A percentile compares a stretch with the other conserved stretches of the same genome.
Conservation (phyloP, 805 yeast genomes). For the Candida fluviatilis region DNA sequence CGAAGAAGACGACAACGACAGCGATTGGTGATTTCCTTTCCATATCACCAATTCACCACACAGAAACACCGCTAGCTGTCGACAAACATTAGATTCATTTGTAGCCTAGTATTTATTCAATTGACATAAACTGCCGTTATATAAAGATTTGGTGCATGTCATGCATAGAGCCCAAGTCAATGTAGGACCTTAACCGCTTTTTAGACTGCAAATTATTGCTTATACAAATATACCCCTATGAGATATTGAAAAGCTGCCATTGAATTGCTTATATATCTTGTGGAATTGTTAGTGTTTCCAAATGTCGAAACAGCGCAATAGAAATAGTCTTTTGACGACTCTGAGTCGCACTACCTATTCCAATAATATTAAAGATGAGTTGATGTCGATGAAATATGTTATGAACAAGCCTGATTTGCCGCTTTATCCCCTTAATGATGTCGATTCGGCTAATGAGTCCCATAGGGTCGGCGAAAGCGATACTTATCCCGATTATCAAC, state of each 20-base stretch:
- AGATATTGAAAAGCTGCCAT: no score
- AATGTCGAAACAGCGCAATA: slow-evolving; percentile 27
- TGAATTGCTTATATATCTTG: background rate
- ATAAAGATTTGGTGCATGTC: no score
- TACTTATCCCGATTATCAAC: slow-evolving; percentile 64
- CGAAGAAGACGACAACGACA: slow-evolving; percentile 67
- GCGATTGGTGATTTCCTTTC: slow-evolving; percentile 34
- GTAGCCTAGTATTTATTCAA: no score
- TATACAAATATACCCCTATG: no score
- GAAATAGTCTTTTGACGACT: slow-evolving; percentile 24
- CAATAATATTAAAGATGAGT: slow-evolving; percentile 26
- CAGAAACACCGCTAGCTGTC: no score
- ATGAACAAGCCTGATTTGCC: slow-evolving; percentile 31
- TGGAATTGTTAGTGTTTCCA: background rate
- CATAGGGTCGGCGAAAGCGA: slow-evolving; percentile 4
- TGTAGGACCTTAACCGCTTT: no score
- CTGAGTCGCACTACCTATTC: slow-evolving; percentile 16
- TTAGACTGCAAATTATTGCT: no score
- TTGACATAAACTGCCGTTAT: no score
- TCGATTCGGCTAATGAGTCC: slow-evolving; percentile 4
- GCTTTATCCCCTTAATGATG: slow-evolving; percentile 33
- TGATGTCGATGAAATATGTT: slow-evolving; percentile 30
- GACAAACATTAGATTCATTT: no score
- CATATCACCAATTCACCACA: no score
- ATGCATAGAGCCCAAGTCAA: no score